Base-by-base conservation (phyloP, 2,329 filamentous ascomycete genomes). In the Coniochaeta sp. region DNA sequence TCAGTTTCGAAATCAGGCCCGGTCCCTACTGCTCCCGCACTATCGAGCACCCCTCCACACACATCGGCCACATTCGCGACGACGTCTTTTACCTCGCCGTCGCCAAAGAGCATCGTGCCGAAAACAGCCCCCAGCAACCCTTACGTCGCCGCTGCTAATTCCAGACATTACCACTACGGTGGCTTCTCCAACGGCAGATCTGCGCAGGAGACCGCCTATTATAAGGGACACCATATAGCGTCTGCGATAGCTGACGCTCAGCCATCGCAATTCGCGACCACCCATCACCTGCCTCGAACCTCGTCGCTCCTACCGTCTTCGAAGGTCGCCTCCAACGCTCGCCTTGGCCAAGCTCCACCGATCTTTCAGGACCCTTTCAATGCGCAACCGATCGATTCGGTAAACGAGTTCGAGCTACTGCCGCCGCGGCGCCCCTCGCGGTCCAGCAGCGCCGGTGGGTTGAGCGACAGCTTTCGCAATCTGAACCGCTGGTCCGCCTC, bases 401-500 rank as follows among this genome's bases (percentile, higher is more conserved):
- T 59, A 12, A 64, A 61, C 66, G 64, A 68, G 30, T 40, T 60
- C 42, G 59, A 66, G 30, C 61, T 59, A 61, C 59, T 60, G 58
- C 65, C 65, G 60, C 54, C 8, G 4, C 28, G 54, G 54, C 58
- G 65, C 66, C 10, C 71, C 58, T 75, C 74, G 55, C 71, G 74
- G 55, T 73, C 74, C 12, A 74, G 69, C 61, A 74, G 68, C 61
- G 67, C 70, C 24, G 70, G 69, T 59, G 71, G 70, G 62, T 62
- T 73, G 63, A 77, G 72, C 67, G 78, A 81, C 60, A 71, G 74
- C 52, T 74, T 79, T 44, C 78, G 76, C 68, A 78, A 77, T 63
- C 73, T 80, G 62, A 79, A 83, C 67, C 77, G 80, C 67, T 82
- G 80, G 80, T 82, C 81, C 47, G 72, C 75, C 22, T 84, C 81